phyloP scores from a whole-genome alignment of 176 grass and related monocot genomes.

The Panicum miliaceum region DNA sequence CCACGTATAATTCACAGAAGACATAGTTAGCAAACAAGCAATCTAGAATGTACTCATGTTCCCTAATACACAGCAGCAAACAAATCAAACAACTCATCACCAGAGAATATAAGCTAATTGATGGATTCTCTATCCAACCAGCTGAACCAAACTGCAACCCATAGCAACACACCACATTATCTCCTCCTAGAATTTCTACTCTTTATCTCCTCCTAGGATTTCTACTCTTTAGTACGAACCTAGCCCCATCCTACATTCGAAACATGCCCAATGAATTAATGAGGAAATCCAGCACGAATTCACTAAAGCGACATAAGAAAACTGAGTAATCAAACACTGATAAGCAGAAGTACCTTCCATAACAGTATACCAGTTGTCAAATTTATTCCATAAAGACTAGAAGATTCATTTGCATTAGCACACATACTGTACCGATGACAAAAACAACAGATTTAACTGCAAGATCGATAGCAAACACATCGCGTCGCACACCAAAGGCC shows the following conservation, averaged over 20 bases:
- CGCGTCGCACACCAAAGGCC: no score
- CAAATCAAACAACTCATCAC: background rate
- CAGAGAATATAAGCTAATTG: background rate
- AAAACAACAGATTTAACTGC: background rate
- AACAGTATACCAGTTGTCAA: background rate
- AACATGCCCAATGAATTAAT: background rate
- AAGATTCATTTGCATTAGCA: background rate
- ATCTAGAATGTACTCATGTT: background rate
- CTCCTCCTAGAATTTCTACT: background rate
- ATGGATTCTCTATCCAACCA: no score
- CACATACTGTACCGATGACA: background rate
- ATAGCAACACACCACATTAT: background rate
- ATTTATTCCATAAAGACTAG: background rate
- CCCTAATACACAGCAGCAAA: background rate
- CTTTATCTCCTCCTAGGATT: background rate
- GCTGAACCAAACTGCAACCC: background rate
- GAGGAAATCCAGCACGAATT: background rate
- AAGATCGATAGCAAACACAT: background rate
- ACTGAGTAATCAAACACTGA: background rate
- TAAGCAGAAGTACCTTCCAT: background rate
- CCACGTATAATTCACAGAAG: background rate
- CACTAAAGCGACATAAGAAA: background rate
- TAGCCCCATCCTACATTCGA: background rate
- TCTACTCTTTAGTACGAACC: background rate
- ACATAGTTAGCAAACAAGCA: background rate